Percentiles rank a stretch among this genome's conserved stretches.
Conservation (phyloP, 2,329 filamentous ascomycete species). For the Zasmidium cellare region DNA sequence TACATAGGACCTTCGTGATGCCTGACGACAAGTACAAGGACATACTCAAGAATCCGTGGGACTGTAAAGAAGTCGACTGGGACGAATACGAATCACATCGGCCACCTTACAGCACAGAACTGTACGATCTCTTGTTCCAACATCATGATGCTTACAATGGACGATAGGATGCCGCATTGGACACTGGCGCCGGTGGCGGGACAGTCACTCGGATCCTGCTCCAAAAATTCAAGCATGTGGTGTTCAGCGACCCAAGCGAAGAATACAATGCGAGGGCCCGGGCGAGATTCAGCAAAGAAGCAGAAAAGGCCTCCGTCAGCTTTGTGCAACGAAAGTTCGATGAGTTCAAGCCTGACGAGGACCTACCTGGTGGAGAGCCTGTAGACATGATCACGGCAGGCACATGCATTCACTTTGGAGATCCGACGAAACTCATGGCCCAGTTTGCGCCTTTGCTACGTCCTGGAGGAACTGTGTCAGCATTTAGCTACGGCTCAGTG, state of each 20-base stretch:
- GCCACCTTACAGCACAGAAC: neutral
- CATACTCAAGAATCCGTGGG: neutral
- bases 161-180: conserved; percentile 2
- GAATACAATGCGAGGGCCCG: conserved; percentile 4
- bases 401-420: conserved; percentile 8
- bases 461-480: conserved; percentile 7
- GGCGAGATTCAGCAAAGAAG: neutral
- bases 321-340: conserved; percentile 7
- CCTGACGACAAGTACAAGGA: neutral
- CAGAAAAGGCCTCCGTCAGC: neutral
- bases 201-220: conserved; percentile 5
- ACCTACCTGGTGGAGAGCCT: neutral
- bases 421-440: neutral
- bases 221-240: conserved; percentile 6
- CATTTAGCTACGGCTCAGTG: conserved; percentile 4
- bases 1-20: neutral
- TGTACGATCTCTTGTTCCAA: conserved; percentile 1
- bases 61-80: conserved; percentile 7
- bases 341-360: neutral
- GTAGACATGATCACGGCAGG: conserved; percentile 7
- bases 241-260: conserved; percentile 6
- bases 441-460: neutral
- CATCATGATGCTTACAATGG: conserved; percentile 2
- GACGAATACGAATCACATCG: conserved; percentile 6
- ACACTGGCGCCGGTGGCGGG: conserved; percentile 8